Evolutionary conservation across 345 rosid genomes (phyloP).

Genomic region (Populus deltoides): DNA sequence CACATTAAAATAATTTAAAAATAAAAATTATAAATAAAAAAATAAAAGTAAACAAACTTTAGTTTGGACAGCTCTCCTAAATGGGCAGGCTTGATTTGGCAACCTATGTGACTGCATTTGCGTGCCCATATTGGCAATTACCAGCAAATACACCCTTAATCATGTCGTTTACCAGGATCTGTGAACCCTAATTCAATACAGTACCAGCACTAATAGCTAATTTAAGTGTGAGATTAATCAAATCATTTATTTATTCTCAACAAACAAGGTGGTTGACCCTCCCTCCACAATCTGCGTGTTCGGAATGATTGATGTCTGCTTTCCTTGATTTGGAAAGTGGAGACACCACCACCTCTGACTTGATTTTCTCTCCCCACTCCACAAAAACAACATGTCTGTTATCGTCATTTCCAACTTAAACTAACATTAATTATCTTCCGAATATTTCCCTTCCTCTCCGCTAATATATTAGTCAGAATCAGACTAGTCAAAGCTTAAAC

Average conservation of each 20-base stretch:
- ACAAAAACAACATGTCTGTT: not conserved
- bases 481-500: not conserved
- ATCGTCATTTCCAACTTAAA: not conserved
- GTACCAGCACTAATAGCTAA: not conserved
- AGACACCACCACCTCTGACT: not conserved
- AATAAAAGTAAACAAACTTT: too few relatives aligned
- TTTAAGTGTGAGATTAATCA: not conserved
- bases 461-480: not conserved
- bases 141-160: not conserved
- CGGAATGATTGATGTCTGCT: constrained; percentile 20
- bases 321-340: not conserved
- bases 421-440: not conserved
- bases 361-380: not conserved
- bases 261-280: not conserved
- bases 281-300: not conserved
- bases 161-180: not conserved
- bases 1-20: too few relatives aligned
- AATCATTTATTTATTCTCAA: not conserved
- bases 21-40: too few relatives aligned
- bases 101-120: not conserved
- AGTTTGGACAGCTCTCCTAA: too few relatives aligned
- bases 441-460: not conserved
- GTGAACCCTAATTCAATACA: not conserved
- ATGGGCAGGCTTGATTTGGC: not conserved
- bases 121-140: not conserved